Conservation (phyloP, 2,329 filamentous ascomycete genomes). For the Neocatenulostroma microsporum region DNA sequence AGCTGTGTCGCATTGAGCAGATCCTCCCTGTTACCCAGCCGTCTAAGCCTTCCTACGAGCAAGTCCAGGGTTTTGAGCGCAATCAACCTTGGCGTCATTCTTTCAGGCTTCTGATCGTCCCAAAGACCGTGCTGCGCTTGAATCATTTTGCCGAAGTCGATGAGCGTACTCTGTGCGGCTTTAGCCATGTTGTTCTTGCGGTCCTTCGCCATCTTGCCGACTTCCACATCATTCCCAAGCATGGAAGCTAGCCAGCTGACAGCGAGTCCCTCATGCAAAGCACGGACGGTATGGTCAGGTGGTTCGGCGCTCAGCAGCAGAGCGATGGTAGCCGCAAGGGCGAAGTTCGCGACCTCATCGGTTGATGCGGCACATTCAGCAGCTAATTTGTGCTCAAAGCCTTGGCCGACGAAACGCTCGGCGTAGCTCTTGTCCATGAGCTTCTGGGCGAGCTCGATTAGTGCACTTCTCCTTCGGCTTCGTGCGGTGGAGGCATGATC, state of each 20-base stretch:
- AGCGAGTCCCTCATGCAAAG: slow-evolving; percentile 33
- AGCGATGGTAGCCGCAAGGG: slow-evolving; percentile 56
- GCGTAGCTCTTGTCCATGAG: slow-evolving; percentile 54
- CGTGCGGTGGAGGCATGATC: slow-evolving; percentile 35
- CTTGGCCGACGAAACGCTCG: slow-evolving; percentile 65
- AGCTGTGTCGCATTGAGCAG: slow-evolving; percentile 35
- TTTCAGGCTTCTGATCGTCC: slow-evolving; percentile 45
- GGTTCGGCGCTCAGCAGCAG: slow-evolving; percentile 55
- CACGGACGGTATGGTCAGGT: slow-evolving; percentile 51
- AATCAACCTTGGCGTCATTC: slow-evolving; percentile 55
- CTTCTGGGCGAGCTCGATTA: slow-evolving; percentile 49
- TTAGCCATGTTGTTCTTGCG: slow-evolving; percentile 63
- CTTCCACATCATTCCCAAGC: slow-evolving; percentile 47
- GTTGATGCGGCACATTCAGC: slow-evolving; percentile 45
- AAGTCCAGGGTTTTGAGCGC: slow-evolving; percentile 57
- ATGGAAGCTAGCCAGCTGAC: slow-evolving; percentile 1
- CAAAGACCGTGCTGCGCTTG: slow-evolving; percentile 48
- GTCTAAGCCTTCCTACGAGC: slow-evolving; percentile 44
- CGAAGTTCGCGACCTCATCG: slow-evolving; percentile 48
- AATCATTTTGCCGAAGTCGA: slow-evolving; percentile 42
- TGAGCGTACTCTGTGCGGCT: slow-evolving; percentile 51
- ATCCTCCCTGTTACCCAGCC: slow-evolving; percentile 38
- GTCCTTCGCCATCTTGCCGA: slow-evolving; percentile 55
- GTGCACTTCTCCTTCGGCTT: slow-evolving; percentile 44
- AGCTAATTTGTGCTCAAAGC: slow-evolving; percentile 62